These are phyloP conservation scores for Middelhovenomyces tepae DNA, from an alignment of 805 yeast genomes.

Conservation along the genomic window DNA sequence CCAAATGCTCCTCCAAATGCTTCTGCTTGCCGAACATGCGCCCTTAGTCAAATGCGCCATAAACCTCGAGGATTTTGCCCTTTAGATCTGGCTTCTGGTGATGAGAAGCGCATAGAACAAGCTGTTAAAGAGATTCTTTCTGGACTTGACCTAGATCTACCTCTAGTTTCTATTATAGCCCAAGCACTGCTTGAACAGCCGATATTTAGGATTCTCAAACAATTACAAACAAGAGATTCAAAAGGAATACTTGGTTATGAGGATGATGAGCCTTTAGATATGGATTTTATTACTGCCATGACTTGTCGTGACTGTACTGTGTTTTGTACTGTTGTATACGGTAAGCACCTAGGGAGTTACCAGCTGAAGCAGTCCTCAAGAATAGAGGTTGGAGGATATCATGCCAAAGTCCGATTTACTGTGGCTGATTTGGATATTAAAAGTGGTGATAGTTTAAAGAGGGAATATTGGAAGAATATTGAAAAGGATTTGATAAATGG, in stretches of 20 bases:
- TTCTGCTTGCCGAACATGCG: conserved; percentile 49
- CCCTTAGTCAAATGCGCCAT: conserved; percentile 34
- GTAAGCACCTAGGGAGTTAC: conserved; percentile 13
- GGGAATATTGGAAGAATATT: conserved; percentile 39
- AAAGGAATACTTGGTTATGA: conserved; percentile 18
- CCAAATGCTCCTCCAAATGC: conserved; percentile 30
- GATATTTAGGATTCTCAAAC: conserved; percentile 22
- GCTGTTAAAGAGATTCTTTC: conserved; percentile 5
- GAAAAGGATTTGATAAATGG: conserved; percentile 24
- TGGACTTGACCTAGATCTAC: conserved; percentile 1
- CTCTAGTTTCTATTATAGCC: conserved; percentile 12
- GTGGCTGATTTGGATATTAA: conserved; percentile 48
- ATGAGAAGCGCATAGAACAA: conserved; percentile 20
- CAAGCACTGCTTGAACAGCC: conserved; percentile 12
- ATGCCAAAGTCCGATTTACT: conserved; percentile 29
- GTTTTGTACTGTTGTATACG: conserved; percentile 33
- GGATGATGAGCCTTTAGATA: conserved; percentile 27
- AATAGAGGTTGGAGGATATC: conserved; percentile 13
- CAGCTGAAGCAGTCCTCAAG: conserved; percentile 11
- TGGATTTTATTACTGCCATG: conserved; percentile 40
- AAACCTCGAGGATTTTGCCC: conserved; percentile 36
- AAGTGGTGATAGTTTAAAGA: conserved; percentile 28
- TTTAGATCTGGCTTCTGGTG: conserved; percentile 32
- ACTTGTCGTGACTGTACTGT: conserved; percentile 50
- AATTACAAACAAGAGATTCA: conserved; percentile 23